Evolutionary conservation across 1,139 yeast species (phyloP).

Genomic region (Blastobotrys proliferans): DNA sequence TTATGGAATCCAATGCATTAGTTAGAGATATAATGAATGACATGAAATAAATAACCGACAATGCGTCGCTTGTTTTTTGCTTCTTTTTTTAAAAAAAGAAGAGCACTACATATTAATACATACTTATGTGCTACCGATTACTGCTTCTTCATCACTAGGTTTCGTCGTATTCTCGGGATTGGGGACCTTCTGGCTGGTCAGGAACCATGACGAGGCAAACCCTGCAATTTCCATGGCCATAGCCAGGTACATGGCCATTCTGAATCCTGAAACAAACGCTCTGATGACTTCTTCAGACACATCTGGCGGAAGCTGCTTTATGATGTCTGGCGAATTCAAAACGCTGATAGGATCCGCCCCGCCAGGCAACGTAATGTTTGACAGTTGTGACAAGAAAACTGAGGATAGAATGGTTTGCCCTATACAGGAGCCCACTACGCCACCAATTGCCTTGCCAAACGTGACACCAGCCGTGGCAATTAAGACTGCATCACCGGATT

Average conservation of each 20-base stretch:
- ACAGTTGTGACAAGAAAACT: slow-evolving; percentile 21
- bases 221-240: slow-evolving; percentile 21
- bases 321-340: slow-evolving; percentile 23
- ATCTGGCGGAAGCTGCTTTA: slow-evolving; percentile 19
- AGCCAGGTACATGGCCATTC: slow-evolving; percentile 24
- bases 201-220: slow-evolving; percentile 19
- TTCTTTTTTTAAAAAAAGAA: neutral
- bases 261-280: slow-evolving; percentile 25
- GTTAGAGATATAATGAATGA: slow-evolving; percentile 12
- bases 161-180: too few relatives aligned
- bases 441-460: slow-evolving; percentile 47
- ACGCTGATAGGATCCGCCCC: slow-evolving; percentile 13
- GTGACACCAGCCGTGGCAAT: slow-evolving; percentile 47
- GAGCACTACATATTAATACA: slow-evolving; percentile 1
- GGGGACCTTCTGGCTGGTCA: slow-evolving; percentile 25
- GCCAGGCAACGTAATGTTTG: slow-evolving; percentile 15
- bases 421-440: slow-evolving; percentile 45
- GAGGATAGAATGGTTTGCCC: slow-evolving; percentile 47
- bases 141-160: too few relatives aligned
- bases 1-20: slow-evolving; percentile 1
- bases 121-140: too few relatives aligned
- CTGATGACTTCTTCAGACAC: slow-evolving; percentile 17
- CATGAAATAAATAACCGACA: too few relatives aligned
- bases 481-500: slow-evolving; percentile 48
- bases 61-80: neutral